Base-by-base conservation (phyloP, 257 asterid genomes). In the Scutellaria minor region DNA sequence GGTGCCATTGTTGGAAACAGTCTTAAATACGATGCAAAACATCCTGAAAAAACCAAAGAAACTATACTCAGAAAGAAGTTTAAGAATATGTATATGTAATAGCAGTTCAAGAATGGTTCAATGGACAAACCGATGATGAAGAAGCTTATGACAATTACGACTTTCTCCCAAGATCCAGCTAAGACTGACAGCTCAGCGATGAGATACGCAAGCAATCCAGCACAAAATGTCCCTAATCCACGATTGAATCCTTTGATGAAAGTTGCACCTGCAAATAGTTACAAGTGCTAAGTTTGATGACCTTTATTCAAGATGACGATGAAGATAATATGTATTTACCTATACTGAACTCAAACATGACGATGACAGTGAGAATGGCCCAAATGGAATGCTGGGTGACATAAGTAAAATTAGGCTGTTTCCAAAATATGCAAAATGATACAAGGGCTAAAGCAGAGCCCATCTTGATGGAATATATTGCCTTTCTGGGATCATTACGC, bases 331-430 rank as follows among this genome's bases (percentile, higher is more conserved):
- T 31, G 4, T 31, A 31, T 3, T 24, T 85, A 89, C 96, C 97
- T 75, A 88, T 87, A 72, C 96, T 90, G 85, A 90, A 90, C 75
- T 90, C 97, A 18, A 90, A 90, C 78, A 88, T 90, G 11, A 90
- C 97, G 6, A 88, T 83, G 2, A 90, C 97, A 4, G 94, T 88
- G 10, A 88, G 84, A 37, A 90, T 88, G 6, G 92, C 96, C 97
- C 96, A 88, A 3, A 90, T 89, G 11, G 90, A 78, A 74, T 74
- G 84, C 82, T 78, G 80, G 22, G 88, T 76, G 22, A 85, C 70
- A 70, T 90, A 90, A 27, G 70, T 70, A 27, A 82, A 47, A 31
- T 31, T 31, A 1, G 97, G 97, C 66, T 85, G 80, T 57, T 79
- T 84, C 72, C 85, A 84, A 67, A 88, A 90, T 52, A 90, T 81